Evolutionary conservation across 2,329 filamentous ascomycete species (phyloP).

Genomic region (Verticillium nonalfalfae): DNA sequence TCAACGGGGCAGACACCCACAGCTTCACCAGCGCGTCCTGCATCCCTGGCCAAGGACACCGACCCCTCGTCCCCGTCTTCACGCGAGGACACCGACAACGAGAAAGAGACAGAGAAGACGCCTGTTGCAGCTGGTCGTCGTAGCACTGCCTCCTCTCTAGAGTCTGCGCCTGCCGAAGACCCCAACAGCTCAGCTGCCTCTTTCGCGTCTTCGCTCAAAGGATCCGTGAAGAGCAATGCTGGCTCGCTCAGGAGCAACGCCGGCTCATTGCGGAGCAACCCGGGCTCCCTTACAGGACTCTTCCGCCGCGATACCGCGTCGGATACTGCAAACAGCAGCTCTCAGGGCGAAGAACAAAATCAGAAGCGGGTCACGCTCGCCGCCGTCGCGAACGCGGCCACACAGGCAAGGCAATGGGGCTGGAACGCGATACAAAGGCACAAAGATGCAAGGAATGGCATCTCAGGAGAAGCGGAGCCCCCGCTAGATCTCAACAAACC

Average conservation of each 20-base stretch:
- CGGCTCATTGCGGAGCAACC: constrained; percentile 15
- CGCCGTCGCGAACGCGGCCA: constrained; percentile 49
- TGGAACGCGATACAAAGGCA: constrained; percentile 49
- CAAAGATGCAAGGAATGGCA: constrained; percentile 29
- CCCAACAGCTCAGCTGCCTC: constrained; percentile 16
- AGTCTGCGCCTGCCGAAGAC: constrained; percentile 21
- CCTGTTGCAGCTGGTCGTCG: constrained; percentile 21
- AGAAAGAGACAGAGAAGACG: constrained; percentile 23
- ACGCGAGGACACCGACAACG: constrained; percentile 33
- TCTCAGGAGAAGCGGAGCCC: constrained; percentile 9
- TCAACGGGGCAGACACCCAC: constrained; percentile 40
- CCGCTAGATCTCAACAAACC: constrained; percentile 52
- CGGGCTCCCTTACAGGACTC: constrained; percentile 29
- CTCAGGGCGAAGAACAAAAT: constrained; percentile 20
- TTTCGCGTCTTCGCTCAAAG: constrained; percentile 11
- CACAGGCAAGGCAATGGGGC: constrained; percentile 52
- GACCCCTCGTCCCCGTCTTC: constrained; percentile 35
- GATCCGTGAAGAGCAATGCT: constrained; percentile 33
- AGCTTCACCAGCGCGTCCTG: constrained; percentile 26
- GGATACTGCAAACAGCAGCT: constrained; percentile 25
- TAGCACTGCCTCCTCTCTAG: constrained; percentile 30
- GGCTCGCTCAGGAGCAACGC: constrained; percentile 15
- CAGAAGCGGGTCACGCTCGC: constrained; percentile 44
- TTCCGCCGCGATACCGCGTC: constrained; percentile 33
- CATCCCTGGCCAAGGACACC: constrained; percentile 32